Evolutionary conservation across 2,329 filamentous ascomycete species (phyloP).

Genomic region (Ascomycota sp.): DNA sequence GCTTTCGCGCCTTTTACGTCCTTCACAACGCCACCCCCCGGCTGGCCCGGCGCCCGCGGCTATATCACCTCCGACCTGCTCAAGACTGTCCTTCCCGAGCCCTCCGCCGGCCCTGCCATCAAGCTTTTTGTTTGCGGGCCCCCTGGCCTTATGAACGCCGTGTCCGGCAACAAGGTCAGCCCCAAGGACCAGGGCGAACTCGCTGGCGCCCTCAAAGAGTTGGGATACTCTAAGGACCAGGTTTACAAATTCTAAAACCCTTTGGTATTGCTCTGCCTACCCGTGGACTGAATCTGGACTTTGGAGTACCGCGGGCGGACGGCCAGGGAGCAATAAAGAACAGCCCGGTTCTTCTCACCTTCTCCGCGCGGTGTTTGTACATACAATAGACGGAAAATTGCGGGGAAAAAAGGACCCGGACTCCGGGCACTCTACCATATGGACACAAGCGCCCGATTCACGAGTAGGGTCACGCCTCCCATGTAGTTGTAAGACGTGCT

Average conservation of each 20-base stretch:
- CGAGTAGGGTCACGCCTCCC: too few relatives aligned
- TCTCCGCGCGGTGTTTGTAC: too few relatives aligned
- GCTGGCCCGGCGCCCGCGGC: constrained; percentile 54
- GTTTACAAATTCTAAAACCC: constrained; percentile 89
- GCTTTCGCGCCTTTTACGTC: constrained; percentile 89
- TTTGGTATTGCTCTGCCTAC: too few relatives aligned
- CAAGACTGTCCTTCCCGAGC: constrained; percentile 86
- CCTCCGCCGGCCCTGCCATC: constrained; percentile 64
- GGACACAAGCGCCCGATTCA: too few relatives aligned
- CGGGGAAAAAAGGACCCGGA: too few relatives aligned
- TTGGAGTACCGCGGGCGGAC: too few relatives aligned
- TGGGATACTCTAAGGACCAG: constrained; percentile 53
- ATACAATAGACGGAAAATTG: too few relatives aligned
- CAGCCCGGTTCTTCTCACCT: too few relatives aligned
- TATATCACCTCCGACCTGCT: constrained; percentile 78
- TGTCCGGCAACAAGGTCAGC: constrained; percentile 76
- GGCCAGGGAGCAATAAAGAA: too few relatives aligned
- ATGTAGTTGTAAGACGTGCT: too few relatives aligned
- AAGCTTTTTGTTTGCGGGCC: constrained; percentile 96
- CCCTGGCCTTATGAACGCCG: constrained; percentile 78
- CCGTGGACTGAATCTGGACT: too few relatives aligned
- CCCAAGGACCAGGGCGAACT: constrained; percentile 91
- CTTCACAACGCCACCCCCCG: constrained; percentile 67
- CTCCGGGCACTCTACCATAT: too few relatives aligned
- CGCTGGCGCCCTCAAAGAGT: constrained; percentile 57